phyloP scores from a whole-genome alignment of 2,329 filamentous ascomycete genomes.

The Arthrobotrys iridis region DNA sequence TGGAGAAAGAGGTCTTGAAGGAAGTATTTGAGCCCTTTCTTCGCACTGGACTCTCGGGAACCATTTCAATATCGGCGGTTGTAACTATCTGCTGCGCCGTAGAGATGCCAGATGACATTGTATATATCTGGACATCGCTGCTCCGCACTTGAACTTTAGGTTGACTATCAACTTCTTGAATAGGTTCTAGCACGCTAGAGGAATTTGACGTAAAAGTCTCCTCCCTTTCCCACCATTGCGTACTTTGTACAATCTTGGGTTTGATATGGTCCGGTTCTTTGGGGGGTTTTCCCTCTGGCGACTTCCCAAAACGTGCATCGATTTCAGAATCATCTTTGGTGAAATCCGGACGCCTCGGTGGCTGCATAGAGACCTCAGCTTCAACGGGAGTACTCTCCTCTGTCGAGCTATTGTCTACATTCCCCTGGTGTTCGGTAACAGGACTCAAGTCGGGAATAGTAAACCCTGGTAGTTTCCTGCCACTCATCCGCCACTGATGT shows the following conservation, averaged over 20 bases:
- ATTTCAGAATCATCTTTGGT: not conserved
- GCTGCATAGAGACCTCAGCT: not conserved
- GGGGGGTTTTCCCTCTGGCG: not conserved
- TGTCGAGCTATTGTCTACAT: not conserved
- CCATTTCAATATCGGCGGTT: conserved; percentile 2
- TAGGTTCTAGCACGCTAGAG: conserved; percentile 13
- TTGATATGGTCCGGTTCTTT: not conserved
- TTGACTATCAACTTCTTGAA: conserved; percentile 46
- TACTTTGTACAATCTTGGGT: conserved; percentile 31
- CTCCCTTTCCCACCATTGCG: conserved; percentile 49
- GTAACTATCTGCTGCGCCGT: not conserved
- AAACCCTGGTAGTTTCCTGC: conserved; percentile 6
- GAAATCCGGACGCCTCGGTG: conserved; percentile 20
- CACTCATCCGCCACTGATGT: conserved; percentile 41
- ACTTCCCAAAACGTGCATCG: not conserved
- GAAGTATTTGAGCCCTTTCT: not conserved
- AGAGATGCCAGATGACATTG: not conserved
- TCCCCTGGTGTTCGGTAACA: conserved; percentile 16
- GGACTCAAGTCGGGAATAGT: conserved; percentile 18
- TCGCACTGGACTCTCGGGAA: conserved; percentile 28
- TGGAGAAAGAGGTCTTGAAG: not conserved
- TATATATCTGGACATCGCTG: conserved; percentile 9
- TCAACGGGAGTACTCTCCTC: not conserved
- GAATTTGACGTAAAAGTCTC: conserved; percentile 26
- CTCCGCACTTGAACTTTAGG: conserved; percentile 35